Evolutionary conservation across 805 yeast genomes (phyloP).

Genomic region (Debaryomyces hansenii): DNA sequence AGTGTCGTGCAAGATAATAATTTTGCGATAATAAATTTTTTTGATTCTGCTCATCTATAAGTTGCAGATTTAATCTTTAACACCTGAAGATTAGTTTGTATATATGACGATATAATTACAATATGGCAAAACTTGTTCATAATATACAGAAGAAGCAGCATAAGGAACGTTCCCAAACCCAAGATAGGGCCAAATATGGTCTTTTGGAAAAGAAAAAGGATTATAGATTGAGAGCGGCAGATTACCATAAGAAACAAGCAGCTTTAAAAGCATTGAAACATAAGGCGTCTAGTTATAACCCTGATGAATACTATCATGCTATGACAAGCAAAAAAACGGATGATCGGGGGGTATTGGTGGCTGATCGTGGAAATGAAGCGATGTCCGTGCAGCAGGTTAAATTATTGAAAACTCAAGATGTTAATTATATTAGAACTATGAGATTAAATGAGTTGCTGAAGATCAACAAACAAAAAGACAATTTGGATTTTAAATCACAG

Average conservation of each 20-base stretch:
- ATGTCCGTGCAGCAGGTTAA: constrained; percentile 74
- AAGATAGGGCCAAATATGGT: constrained; percentile 71
- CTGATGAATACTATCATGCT: constrained; percentile 95
- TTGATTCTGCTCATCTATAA: constrained; percentile 3
- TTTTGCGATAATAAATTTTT: constrained; percentile 3
- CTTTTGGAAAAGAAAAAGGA: constrained; percentile 83
- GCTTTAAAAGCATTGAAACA: constrained; percentile 68
- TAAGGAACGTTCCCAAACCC: constrained; percentile 87
- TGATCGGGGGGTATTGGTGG: constrained; percentile 61
- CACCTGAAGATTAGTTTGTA: background rate
- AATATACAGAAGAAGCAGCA: constrained; percentile 96
- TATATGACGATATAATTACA: background rate
- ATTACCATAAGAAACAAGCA: constrained; percentile 58
- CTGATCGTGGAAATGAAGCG: constrained; percentile 63
- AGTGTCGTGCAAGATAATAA: background rate
- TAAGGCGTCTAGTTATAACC: constrained; percentile 75
- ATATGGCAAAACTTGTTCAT: constrained; percentile 79
- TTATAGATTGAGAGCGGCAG: constrained; percentile 51
- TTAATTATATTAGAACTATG: constrained; percentile 78
- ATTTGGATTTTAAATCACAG: constrained; percentile 49
- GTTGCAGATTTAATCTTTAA: background rate
- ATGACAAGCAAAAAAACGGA: constrained; percentile 77
- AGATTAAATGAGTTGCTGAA: constrained; percentile 67
- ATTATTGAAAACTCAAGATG: constrained; percentile 86
- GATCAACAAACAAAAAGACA: constrained; percentile 56